phyloP scores from a whole-genome alignment of 305 asterid genomes.

The Lippia alba region DNA sequence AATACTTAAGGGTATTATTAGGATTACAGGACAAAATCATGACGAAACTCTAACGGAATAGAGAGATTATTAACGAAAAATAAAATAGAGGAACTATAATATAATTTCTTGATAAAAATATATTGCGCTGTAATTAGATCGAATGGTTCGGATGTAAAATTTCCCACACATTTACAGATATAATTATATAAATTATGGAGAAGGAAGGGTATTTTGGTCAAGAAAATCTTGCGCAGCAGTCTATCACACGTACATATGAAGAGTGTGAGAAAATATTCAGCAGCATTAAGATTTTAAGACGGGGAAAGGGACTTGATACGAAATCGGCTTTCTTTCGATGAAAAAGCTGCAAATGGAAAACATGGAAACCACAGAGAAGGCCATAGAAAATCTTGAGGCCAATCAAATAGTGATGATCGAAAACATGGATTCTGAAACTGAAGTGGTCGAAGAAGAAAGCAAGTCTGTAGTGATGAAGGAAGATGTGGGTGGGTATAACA shows the following conservation, averaged over 20 bases:
- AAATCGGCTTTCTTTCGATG: neutral
- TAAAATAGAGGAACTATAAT: too few species aligned
- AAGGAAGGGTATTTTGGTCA: constrained; percentile 17
- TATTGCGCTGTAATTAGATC: too few species aligned
- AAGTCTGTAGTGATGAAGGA: neutral
- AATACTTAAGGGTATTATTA: too few species aligned
- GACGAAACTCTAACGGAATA: too few species aligned
- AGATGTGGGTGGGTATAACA: constrained; percentile 18
- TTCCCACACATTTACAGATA: too few species aligned
- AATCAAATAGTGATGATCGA: neutral
- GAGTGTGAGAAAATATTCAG: constrained; percentile 3
- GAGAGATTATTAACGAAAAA: too few species aligned
- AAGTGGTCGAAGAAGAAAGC: neutral
- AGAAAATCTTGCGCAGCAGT: neutral
- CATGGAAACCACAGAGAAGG: neutral
- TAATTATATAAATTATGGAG: neutral
- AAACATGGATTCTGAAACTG: constrained; percentile 13
- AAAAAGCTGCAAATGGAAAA: neutral
- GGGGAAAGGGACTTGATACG: neutral
- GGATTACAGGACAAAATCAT: too few species aligned
- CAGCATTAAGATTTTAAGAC: neutral
- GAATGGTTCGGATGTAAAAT: too few species aligned
- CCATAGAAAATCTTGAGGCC: neutral
- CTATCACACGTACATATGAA: constrained; percentile 6
- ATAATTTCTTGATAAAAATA: too few species aligned